phyloP scores from a whole-genome alignment of 2,329 filamentous ascomycete genomes.

The Cladophialophora exuberans region DNA sequence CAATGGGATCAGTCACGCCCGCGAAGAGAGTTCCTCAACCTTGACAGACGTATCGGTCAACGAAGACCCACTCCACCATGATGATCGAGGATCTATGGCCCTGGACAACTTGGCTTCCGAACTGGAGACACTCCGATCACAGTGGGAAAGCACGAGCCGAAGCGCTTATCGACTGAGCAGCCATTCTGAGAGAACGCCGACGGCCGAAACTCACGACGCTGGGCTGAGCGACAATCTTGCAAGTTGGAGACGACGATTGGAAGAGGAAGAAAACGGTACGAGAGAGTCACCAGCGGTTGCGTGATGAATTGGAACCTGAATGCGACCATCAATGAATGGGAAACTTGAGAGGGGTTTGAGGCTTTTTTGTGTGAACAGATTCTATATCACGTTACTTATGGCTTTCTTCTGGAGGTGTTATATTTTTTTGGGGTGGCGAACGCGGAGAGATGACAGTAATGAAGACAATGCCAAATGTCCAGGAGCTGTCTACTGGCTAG shows the following conservation, averaged over 20 bases:
- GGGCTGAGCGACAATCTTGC: conserved; percentile 71
- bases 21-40: conserved; percentile 40
- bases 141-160: conserved; percentile 96
- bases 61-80: conserved; percentile 48
- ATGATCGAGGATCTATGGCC: conserved; percentile 68
- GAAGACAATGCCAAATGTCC: conserved; percentile 11
- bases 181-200: conserved; percentile 72
- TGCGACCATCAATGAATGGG: conserved; percentile 2
- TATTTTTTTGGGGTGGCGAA: no score
- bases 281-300: conserved; percentile 15
- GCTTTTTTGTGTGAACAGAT: conserved; percentile 11
- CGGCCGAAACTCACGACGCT: conserved; percentile 45
- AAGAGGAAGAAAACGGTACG: conserved; percentile 54
- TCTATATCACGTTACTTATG: background rate
- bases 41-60: conserved; percentile 41
- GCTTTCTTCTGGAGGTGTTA: conserved; percentile 4
- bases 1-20: conserved; percentile 26
- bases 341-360: conserved; percentile 7
- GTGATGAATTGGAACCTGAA: conserved; percentile 8
- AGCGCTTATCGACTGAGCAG: conserved; percentile 91
- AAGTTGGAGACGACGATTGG: conserved; percentile 79
- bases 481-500: conserved; percentile 23
- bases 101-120: conserved; percentile 91
- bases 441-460: conserved; percentile 20
- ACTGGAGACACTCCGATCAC: conserved; percentile 82